Evolutionary conservation across 1,284 basidiomycete genomes (phyloP).

Genomic region (Papiliotrema terrestris): DNA sequence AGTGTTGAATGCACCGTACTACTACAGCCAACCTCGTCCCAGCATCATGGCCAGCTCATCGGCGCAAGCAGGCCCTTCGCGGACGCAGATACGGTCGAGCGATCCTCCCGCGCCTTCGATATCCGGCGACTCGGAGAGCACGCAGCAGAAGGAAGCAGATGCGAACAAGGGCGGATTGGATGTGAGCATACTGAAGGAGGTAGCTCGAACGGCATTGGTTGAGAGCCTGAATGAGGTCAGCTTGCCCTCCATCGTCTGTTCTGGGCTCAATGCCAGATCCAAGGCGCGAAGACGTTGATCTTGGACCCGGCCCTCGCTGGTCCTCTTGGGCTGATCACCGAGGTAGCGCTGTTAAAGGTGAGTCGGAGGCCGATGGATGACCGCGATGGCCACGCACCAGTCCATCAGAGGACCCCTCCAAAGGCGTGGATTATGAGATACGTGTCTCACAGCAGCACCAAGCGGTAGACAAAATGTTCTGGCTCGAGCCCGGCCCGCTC

Average conservation of each 20-base stretch:
- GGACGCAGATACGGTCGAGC: no score
- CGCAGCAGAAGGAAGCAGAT: conserved; percentile 17
- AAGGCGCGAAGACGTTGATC: conserved; percentile 92
- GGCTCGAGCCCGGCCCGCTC: conserved; percentile 86
- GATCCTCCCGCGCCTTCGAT: conserved; percentile 33
- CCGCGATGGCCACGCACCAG: no score
- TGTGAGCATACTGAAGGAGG: conserved; percentile 66
- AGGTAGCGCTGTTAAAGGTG: conserved; percentile 88
- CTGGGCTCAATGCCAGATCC: conserved; percentile 58
- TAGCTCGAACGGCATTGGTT: conserved; percentile 69
- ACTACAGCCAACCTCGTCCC: no score
- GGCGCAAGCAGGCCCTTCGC: neutral
- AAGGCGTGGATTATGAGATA: no score
- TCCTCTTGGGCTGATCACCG: conserved; percentile 86
- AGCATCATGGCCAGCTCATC: neutral
- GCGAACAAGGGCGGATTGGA: conserved; percentile 52
- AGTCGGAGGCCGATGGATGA: conserved; percentile 10
- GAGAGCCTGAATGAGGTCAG: conserved; percentile 77
- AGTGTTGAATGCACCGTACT: no score
- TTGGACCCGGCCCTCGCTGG: conserved; percentile 84
- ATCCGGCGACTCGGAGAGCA: conserved; percentile 43
- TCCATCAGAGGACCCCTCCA: no score
- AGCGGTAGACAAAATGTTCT: conserved; percentile 99
- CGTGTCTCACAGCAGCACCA: conserved; percentile 65
- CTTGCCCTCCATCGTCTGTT: neutral